Base-by-base conservation (phyloP, 2,329 filamentous ascomycete species). In the Mollisia scopiformis region DNA sequence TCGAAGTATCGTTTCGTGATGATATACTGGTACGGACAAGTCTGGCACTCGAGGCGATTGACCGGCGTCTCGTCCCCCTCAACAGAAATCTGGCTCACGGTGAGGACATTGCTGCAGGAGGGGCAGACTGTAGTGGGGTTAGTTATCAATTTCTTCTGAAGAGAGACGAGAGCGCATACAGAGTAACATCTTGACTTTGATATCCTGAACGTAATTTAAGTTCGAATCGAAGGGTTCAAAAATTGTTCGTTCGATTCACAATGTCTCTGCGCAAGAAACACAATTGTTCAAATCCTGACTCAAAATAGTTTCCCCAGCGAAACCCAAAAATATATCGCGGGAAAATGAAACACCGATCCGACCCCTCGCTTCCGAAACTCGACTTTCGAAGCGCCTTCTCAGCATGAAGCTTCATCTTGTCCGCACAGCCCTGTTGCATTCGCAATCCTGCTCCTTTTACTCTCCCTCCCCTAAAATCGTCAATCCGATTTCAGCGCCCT, bases 31-130 rank as follows among this genome's bases (percentile, higher is more conserved):
- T 96, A 99, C 3, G 95, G 94, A 71, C 95, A 99, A 60, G 93
- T 96, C 61, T 92, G 91, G 80, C 95, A 99, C 78, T 96, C 92
- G 77, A 98, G 92, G 60, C 93, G 89, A 80, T 97, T 97, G 71
- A 62, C 56, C 6, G 58, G 49, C 21, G 57, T 49, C 49, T 78
- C 75, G 62, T 77, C 78, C 4, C 69, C 63, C 72, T 62, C 51
- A 4, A 31, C 16, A 50, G 58, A 31, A 37, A 66, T 64, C 6
- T 58, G 62, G 28, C 87, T 87, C 71, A 94, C 88, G 72, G 89
- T 92, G 73, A 95, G 86, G 76, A 92, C 88, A 80, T 94, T 95
- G 76, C 88, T 88, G 82, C 91, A 95, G 74, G 86, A 86, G 54
- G 91, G 91, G 76, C 91, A 95, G 85, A 94, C 90, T 90, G 69